These are phyloP conservation scores for Cryptosporidium bovis DNA, from an alignment of 169 alveolate species.

Conservation along the genomic window DNA sequence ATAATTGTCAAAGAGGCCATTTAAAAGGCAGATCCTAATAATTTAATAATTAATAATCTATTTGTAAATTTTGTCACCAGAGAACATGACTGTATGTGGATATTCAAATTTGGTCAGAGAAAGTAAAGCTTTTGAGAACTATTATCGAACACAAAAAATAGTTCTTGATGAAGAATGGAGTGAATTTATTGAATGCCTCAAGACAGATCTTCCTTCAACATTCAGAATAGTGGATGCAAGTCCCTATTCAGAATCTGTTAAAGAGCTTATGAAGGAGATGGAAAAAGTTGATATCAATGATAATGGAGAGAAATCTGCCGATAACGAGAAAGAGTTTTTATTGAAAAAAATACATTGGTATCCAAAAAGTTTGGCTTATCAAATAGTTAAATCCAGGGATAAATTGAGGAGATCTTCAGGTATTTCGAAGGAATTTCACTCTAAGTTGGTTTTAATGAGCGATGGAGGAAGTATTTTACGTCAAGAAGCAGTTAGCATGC, in stretches of 20 bases:
- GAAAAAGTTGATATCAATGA: constrained; percentile 15
- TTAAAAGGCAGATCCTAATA: too few relatives aligned
- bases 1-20: too few relatives aligned
- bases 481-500: constrained; percentile 90
- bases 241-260: constrained; percentile 76
- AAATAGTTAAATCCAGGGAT: constrained; percentile 79
- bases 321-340: constrained; percentile 25
- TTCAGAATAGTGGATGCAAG: constrained; percentile 82
- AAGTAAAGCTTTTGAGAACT: constrained; percentile 27
- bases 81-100: constrained; percentile 8
- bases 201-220: constrained; percentile 86
- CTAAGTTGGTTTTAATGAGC: constrained; percentile 79
- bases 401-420: constrained; percentile 80
- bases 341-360: constrained; percentile 63
- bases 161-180: constrained; percentile 81
- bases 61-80: not conserved
- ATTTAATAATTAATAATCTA: too few relatives aligned
- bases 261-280: constrained; percentile 65
- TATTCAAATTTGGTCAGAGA: constrained; percentile 14
- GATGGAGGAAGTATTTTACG: constrained; percentile 84
- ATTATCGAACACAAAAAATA: constrained; percentile 48
- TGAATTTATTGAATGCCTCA: constrained; percentile 77
- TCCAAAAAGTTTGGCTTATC: constrained; percentile 78
- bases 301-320: constrained; percentile 17
- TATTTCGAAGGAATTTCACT: constrained; percentile 77